phyloP scores from a whole-genome alignment of 208 protist genomes.

The Herpetomonas tarakana region DNA sequence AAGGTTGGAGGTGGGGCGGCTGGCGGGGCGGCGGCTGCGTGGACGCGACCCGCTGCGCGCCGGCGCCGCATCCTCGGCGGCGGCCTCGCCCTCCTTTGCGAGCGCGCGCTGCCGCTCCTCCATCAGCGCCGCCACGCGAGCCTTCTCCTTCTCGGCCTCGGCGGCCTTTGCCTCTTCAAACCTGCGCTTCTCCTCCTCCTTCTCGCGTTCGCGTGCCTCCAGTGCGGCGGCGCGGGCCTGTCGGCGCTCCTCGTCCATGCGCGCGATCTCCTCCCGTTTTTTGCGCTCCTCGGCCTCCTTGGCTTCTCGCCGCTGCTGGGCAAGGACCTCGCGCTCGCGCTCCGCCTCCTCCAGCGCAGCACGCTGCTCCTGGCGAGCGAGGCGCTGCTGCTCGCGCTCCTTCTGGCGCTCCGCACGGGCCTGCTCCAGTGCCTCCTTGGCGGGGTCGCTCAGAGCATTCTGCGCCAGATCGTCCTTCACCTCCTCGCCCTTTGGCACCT shows the following conservation, averaged over 20 bases:
- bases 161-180: constrained; percentile 27
- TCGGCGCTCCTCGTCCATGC: constrained; percentile 41
- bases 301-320: constrained; percentile 19
- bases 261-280: constrained; percentile 24
- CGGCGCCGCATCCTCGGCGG: constrained; percentile 11
- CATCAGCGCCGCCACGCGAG: constrained; percentile 33
- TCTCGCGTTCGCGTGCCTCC: constrained; percentile 25
- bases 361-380: constrained; percentile 17
- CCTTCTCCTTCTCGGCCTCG: constrained; percentile 42
- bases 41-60: constrained; percentile 33
- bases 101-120: constrained; percentile 24
- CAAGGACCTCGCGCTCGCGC: constrained; percentile 27
- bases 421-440: constrained; percentile 15
- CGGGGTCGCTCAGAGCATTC: constrained; percentile 16
- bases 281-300: constrained; percentile 28
- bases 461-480: constrained; percentile 39
- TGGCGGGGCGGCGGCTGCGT: constrained; percentile 37
- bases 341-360: constrained; percentile 21
- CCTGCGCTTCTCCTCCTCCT: constrained; percentile 33
- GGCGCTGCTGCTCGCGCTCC: constrained; percentile 13
- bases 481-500: constrained; percentile 64
- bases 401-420: constrained; percentile 15
- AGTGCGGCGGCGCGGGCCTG: constrained; percentile 23
- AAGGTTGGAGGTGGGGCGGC: constrained; percentile 31
- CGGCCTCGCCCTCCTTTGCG: constrained; percentile 12